phyloP scores from a whole-genome alignment of 805 yeast species.

The Suhomyces tanzawaensis region DNA sequence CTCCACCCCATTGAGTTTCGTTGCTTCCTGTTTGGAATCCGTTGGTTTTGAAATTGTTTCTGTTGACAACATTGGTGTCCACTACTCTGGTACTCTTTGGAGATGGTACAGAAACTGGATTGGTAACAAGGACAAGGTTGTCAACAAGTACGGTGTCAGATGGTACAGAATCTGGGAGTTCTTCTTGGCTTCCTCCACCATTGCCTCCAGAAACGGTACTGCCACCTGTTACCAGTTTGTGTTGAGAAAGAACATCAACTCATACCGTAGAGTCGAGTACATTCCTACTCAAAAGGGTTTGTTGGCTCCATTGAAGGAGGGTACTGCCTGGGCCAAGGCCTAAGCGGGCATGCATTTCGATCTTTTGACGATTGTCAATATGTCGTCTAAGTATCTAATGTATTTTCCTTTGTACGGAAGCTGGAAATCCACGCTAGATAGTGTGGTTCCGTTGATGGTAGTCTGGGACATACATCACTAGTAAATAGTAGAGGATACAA shows the following conservation, averaged over 20 bases:
- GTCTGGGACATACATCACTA: no score
- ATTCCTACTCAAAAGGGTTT: constrained; percentile 77
- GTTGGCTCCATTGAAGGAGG: constrained; percentile 53
- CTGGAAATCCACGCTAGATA: no score
- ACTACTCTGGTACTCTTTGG: constrained; percentile 88
- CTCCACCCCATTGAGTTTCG: constrained; percentile 87
- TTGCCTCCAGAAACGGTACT: constrained; percentile 88
- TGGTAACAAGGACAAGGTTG: constrained; percentile 71
- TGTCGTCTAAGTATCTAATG: no score
- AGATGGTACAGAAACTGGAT: constrained; percentile 95
- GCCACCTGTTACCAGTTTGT: constrained; percentile 91
- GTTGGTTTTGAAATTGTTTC: constrained; percentile 84
- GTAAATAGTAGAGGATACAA: no score
- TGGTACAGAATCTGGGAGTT: constrained; percentile 95
- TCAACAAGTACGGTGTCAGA: constrained; percentile 77
- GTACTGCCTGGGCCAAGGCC: constrained; percentile 61
- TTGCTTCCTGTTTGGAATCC: constrained; percentile 70
- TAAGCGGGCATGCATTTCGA: no score
- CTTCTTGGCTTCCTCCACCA: constrained; percentile 79
- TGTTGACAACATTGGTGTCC: constrained; percentile 87
- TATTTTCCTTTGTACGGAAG: no score
- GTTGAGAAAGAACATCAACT: constrained; percentile 83
- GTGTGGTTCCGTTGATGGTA: no score
- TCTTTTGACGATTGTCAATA: no score
- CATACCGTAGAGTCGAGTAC: constrained; percentile 79